Evolutionary conservation across 1,284 basidiomycete genomes (phyloP).

Genomic region (Sanghuangporus baumii): DNA sequence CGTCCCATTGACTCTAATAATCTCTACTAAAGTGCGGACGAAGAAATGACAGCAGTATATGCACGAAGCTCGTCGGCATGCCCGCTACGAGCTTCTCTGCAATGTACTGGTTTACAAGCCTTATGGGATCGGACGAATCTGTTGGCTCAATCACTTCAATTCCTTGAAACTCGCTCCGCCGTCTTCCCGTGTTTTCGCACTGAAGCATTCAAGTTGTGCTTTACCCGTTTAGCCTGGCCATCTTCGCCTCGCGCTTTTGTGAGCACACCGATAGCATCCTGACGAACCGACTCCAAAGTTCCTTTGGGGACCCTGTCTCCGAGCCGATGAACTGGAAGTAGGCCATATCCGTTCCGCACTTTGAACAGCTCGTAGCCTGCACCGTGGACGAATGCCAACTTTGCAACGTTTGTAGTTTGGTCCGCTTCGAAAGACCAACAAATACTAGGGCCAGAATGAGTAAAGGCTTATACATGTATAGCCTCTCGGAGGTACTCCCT

Average conservation of each 20-base stretch:
- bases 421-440: constrained; percentile 25
- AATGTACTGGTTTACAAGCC: neutral
- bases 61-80: neutral
- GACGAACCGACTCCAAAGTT: constrained; percentile 4
- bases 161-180: constrained; percentile 7
- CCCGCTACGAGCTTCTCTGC: neutral
- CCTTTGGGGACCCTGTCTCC: constrained; percentile 1
- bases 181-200: constrained; percentile 3
- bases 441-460: constrained; percentile 19
- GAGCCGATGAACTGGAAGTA: constrained; percentile 17
- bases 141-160: neutral
- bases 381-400: constrained; percentile 20
- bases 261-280: neutral
- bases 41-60: neutral
- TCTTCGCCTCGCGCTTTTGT: constrained; percentile 7
- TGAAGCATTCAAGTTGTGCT: neutral
- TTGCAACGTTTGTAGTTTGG: constrained; percentile 23
- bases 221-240: constrained; percentile 3
- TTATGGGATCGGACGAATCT: neutral
- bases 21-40: neutral
- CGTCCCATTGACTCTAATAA: neutral
- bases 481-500: constrained; percentile 17
- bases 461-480: neutral
- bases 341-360: constrained; percentile 23
- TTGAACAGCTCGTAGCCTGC: constrained; percentile 27